Evolutionary conservation across 2,329 filamentous ascomycete genomes (phyloP).

Genomic region (Penicillium sp.): DNA sequence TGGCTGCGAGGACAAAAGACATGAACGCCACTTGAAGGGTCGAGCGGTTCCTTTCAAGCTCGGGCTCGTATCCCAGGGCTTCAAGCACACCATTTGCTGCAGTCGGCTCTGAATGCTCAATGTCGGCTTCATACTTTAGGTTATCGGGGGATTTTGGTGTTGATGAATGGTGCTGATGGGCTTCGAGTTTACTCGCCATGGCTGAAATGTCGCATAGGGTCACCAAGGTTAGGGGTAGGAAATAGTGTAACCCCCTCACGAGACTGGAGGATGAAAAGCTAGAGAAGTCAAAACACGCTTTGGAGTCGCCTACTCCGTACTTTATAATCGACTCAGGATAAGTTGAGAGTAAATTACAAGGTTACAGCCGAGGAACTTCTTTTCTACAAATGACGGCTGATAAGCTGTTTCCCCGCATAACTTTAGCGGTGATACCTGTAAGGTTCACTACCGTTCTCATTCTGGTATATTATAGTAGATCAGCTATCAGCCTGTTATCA

Average conservation of each 20-base stretch:
- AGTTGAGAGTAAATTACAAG: not conserved
- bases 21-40: conserved; percentile 22
- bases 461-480: too few relatives aligned
- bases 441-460: too few relatives aligned
- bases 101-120: conserved; percentile 10
- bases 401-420: conserved; percentile 4
- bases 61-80: conserved; percentile 54
- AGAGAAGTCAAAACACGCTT: not conserved
- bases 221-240: not conserved
- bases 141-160: not conserved
- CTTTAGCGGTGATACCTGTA: not conserved
- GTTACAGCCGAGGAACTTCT: not conserved
- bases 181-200: conserved; percentile 4
- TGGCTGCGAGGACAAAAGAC: conserved; percentile 64
- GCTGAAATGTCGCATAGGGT: not conserved
- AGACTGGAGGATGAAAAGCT: not conserved
- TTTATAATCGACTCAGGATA: not conserved
- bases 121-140: conserved; percentile 3
- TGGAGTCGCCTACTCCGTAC: not conserved
- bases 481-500: conserved; percentile 4
- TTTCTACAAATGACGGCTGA: not conserved
- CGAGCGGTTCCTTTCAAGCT: conserved; percentile 57
- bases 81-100: conserved; percentile 12
- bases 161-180: not conserved
- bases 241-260: not conserved